Evolutionary conservation across 495 filamentous ascomycete species (phyloP).

Genomic region (Aspergillus conjunctus): DNA sequence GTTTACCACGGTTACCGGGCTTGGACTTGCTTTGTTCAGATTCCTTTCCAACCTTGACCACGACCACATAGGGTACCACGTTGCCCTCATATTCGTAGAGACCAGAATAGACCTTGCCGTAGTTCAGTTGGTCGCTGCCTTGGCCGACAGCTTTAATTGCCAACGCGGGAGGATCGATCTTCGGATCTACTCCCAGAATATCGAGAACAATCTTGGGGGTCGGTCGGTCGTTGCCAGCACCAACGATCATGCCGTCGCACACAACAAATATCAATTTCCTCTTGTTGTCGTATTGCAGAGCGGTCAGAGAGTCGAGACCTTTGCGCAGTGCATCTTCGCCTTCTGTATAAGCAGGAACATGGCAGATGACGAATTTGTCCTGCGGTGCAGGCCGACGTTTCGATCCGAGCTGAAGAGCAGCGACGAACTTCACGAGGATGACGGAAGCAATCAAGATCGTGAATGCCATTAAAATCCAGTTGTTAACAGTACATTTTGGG

Average conservation of each 20-base stretch:
- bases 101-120: conserved; percentile 97
- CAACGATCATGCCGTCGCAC: conserved; percentile 95
- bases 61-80: conserved; percentile 92
- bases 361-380: conserved; percentile 98
- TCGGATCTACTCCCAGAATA: conserved; percentile 95
- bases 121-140: conserved; percentile 92
- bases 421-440: conserved; percentile 86
- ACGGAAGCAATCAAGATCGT: conserved; percentile 78
- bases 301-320: conserved; percentile 90
- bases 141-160: conserved; percentile 90
- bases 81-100: conserved; percentile 97
- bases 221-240: conserved; percentile 92
- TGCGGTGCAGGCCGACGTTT: conserved; percentile 88
- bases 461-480: conserved; percentile 87
- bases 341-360: conserved; percentile 97
- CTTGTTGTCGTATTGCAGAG: conserved; percentile 96
- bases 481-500: conserved; percentile 81
- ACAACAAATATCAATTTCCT: conserved; percentile 90
- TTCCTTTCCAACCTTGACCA: conserved; percentile 97
- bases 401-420: conserved; percentile 89
- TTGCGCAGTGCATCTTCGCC: conserved; percentile 92
- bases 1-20: conserved; percentile 96
- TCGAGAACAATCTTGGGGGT: conserved; percentile 97
- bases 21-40: conserved; percentile 90
- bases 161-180: conserved; percentile 90